These are phyloP conservation scores for Talaromyces trachyspermus DNA, from an alignment of 495 filamentous ascomycete species.

Conservation along the genomic window DNA sequence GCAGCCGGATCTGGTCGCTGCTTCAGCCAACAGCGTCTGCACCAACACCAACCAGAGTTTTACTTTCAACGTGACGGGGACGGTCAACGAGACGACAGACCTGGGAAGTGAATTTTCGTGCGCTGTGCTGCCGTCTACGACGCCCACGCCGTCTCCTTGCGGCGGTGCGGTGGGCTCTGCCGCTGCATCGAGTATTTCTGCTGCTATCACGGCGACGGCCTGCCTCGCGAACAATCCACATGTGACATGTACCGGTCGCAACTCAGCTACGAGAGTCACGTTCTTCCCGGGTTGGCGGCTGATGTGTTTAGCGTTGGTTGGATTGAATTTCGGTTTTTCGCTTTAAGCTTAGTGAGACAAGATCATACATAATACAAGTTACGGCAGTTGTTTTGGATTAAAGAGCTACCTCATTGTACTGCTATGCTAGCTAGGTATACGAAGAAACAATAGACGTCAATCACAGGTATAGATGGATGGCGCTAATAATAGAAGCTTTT, in stretches of 20 bases:
- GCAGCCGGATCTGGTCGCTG: constrained; percentile 20
- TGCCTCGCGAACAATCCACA: not conserved
- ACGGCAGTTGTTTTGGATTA: too few relatives aligned
- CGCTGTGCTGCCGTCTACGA: constrained; percentile 16
- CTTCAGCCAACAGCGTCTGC: constrained; percentile 20
- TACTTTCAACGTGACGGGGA: constrained; percentile 21
- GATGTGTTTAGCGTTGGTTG: not conserved
- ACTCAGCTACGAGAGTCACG: not conserved
- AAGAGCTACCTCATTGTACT: too few relatives aligned
- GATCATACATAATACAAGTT: too few relatives aligned
- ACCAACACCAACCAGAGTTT: constrained; percentile 11
- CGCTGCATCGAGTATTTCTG: constrained; percentile 16
- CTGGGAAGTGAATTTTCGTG: constrained; percentile 11
- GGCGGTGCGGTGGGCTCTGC: constrained; percentile 12
- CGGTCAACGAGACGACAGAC: constrained; percentile 7
- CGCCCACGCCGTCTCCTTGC: constrained; percentile 13
- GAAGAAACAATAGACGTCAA: too few relatives aligned
- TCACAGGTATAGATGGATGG: too few relatives aligned
- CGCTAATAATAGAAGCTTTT: too few relatives aligned
- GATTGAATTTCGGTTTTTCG: not conserved
- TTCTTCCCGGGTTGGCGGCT: not conserved
- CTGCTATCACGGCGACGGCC: constrained; percentile 9
- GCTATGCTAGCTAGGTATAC: too few relatives aligned
- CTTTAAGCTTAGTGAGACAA: not conserved
- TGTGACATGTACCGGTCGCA: not conserved